phyloP scores from a whole-genome alignment of 352 stramenopile genomes.

The Globisporangium solare region DNA sequence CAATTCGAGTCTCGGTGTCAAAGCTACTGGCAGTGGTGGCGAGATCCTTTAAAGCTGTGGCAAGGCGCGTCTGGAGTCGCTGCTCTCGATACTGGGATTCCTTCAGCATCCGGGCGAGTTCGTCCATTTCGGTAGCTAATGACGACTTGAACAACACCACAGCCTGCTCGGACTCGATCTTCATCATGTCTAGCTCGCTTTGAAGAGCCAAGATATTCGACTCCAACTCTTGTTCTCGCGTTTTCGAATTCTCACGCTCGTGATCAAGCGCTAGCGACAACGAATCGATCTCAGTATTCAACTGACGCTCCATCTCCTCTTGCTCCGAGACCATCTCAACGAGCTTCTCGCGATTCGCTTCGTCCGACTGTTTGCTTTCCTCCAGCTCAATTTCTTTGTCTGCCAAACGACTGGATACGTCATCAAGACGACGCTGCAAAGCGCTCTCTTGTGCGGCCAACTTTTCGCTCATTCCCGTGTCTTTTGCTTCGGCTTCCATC shows the following conservation, averaged over 20 bases:
- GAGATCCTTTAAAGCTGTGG: constrained; percentile 39
- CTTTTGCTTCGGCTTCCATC: not conserved
- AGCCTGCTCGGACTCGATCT: constrained; percentile 28
- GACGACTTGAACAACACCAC: constrained; percentile 17
- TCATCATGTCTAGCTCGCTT: constrained; percentile 25
- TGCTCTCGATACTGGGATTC: constrained; percentile 40
- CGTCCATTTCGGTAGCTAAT: constrained; percentile 24
- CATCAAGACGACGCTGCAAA: constrained; percentile 23
- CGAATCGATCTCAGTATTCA: constrained; percentile 34
- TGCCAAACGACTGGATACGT: constrained; percentile 24
- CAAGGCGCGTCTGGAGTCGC: constrained; percentile 38
- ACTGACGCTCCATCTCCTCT: constrained; percentile 36
- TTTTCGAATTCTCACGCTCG: constrained; percentile 34
- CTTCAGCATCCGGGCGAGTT: constrained; percentile 30
- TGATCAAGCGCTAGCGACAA: constrained; percentile 39
- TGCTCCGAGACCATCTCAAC: constrained; percentile 38
- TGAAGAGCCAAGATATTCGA: constrained; percentile 28
- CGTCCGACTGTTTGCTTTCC: constrained; percentile 30
- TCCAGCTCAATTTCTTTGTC: constrained; percentile 25
- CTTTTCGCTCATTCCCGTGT: constrained; percentile 23
- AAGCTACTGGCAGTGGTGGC: constrained; percentile 27
- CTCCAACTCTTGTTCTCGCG: constrained; percentile 38
- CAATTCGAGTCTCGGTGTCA: constrained; percentile 6
- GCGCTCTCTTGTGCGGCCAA: constrained; percentile 12
- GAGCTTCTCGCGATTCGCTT: constrained; percentile 30